Evolutionary conservation across 2,329 filamentous ascomycete genomes (phyloP).

Genomic region (Neonectria faginata): DNA sequence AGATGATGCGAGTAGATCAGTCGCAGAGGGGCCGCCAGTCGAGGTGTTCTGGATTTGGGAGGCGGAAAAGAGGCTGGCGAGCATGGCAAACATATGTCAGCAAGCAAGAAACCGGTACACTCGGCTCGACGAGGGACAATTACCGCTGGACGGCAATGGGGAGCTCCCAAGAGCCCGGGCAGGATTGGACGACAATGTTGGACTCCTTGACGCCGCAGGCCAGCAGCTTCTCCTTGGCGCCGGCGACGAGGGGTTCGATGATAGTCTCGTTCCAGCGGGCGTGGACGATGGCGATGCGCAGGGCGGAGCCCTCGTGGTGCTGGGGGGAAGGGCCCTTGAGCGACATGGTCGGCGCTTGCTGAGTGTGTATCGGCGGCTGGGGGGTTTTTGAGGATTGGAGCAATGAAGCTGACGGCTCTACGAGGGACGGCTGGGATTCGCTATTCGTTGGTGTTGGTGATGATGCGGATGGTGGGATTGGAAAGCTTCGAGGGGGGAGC

Average conservation of each 20-base stretch:
- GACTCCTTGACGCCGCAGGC: conserved; percentile 84
- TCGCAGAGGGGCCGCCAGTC: conserved; percentile 72
- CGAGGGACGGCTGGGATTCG: background rate
- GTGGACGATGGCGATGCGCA: conserved; percentile 95
- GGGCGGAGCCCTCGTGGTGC: conserved; percentile 73
- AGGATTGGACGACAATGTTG: conserved; percentile 90
- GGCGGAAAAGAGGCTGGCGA: conserved; percentile 78
- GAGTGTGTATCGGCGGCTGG: background rate
- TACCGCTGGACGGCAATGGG: conserved; percentile 90
- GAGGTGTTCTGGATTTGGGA: conserved; percentile 85
- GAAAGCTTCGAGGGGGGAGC: conserved; percentile 16
- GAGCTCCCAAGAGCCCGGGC: conserved; percentile 94
- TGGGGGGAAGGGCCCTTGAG: conserved; percentile 69
- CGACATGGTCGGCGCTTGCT: conserved; percentile 42
- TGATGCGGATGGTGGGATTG: conserved; percentile 20
- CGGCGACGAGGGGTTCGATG: conserved; percentile 85
- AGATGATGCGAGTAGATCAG: conserved; percentile 78
- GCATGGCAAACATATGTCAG: conserved; percentile 26
- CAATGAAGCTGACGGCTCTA: background rate
- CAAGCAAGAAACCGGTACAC: conserved; percentile 15
- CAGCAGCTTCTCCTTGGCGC: conserved; percentile 81
- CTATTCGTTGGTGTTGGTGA: conserved; percentile 40
- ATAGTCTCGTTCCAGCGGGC: conserved; percentile 94
- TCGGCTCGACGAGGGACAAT: conserved; percentile 21
- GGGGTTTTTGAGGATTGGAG: background rate